phyloP scores from a whole-genome alignment of 148 eudicot species.

The Vaccinium corymbosum region DNA sequence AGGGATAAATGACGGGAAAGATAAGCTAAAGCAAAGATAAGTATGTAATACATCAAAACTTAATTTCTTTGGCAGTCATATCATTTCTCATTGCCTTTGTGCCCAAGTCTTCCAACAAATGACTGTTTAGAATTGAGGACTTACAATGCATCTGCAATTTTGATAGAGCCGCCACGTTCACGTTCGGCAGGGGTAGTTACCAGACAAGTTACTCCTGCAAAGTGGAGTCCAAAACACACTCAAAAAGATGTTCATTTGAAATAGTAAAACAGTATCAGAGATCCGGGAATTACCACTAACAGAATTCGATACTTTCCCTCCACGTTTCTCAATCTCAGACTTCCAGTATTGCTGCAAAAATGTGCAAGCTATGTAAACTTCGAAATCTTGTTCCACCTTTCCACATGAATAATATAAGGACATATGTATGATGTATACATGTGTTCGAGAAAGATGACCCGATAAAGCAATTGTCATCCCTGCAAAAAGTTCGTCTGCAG shows the following conservation, averaged over 20 bases:
- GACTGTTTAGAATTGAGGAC: slow-evolving; percentile 2
- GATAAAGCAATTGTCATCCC: slow-evolving; percentile 69
- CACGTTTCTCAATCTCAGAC: slow-evolving; percentile 61
- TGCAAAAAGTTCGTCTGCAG: slow-evolving; percentile 51
- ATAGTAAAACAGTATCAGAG: background rate
- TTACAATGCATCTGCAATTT: slow-evolving; percentile 77
- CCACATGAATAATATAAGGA: no score
- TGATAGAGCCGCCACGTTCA: slow-evolving; percentile 77
- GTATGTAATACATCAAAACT: background rate
- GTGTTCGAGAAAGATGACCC: slow-evolving; percentile 69
- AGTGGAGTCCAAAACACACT: background rate
- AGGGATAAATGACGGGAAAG: no score
- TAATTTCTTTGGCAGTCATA: background rate
- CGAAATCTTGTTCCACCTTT: background rate
- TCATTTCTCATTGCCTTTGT: background rate
- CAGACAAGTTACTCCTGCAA: slow-evolving; percentile 60
- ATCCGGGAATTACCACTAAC: slow-evolving; percentile 41
- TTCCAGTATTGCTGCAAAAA: slow-evolving; percentile 65
- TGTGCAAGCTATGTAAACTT: background rate
- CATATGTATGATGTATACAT: slow-evolving; percentile 20
- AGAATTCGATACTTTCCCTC: slow-evolving; percentile 72
- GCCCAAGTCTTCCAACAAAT: background rate
- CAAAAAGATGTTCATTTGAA: background rate
- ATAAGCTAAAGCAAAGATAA: no score
- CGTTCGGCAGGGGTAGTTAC: slow-evolving; percentile 63